These are phyloP conservation scores for Eucalyptus marginata DNA, from an alignment of 345 rosid genomes.

Conservation along the genomic window DNA sequence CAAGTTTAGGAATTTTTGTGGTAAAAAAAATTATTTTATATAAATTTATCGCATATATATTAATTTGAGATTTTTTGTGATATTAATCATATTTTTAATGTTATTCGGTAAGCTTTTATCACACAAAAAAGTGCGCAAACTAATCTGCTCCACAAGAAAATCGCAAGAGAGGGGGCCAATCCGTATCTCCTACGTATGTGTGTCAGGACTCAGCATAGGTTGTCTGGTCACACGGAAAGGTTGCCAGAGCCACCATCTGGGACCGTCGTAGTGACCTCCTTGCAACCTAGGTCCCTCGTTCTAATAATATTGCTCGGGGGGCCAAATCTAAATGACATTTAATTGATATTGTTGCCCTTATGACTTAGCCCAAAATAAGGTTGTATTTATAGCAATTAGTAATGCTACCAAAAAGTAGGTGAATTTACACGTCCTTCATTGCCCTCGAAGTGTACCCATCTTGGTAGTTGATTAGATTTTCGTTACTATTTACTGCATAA, in stretches of 20 bases:
- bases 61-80: no score
- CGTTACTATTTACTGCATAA: not conserved
- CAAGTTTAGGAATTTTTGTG: fast-evolving
- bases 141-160: not conserved
- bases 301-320: not conserved
- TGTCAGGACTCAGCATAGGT: not conserved
- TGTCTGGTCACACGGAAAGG: not conserved
- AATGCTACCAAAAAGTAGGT: not conserved
- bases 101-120: not conserved
- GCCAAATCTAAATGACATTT: not conserved
- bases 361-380: not conserved
- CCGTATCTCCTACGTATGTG: not conserved
- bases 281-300: not conserved
- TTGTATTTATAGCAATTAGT: not conserved
- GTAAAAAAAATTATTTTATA: no score
- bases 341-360: not conserved
- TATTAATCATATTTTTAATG: not conserved
- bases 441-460: not conserved
- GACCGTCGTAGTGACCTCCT: no score
- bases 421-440: not conserved
- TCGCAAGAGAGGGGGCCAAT: not conserved
- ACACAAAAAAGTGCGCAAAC: not conserved
- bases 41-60: fast-evolving
- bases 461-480: not conserved
- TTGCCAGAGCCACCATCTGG: not conserved